Base-by-base conservation (phyloP, 331 rosid species). In the Quercus phellos region DNA sequence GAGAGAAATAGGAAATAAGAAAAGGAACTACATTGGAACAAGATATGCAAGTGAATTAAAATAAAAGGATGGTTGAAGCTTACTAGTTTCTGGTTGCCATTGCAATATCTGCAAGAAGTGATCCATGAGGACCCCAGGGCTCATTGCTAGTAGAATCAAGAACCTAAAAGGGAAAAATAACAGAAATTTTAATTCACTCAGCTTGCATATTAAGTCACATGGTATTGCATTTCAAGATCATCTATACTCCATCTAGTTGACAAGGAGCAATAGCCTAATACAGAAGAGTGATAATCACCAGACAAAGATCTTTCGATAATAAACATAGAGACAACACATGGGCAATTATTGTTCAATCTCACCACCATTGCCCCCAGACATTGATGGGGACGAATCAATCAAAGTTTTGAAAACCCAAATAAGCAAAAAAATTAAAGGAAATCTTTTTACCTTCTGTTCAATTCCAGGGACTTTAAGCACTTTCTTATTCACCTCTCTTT, bases 91-190 rank as follows among this genome's bases (percentile, higher is more conserved):
- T 87, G 74, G 88, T 83, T 5, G 97, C 95, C 72, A 75, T 84
- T 55, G 97, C 98, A 83, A 93, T 90, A 79, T 93, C 96, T 24
- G 97, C 93, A 76, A 93, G 97, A 87, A 93, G 89, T 58, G 97
- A 77, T 79, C 97, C 98, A 86, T 93, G 98, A 68, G 98, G 98
- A 79, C 98, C 97, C 98, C 98, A 93, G 53, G 99, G 94, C 79
- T 95, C 98, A 83, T 95, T 95, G 92, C 98, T 95, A 66, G 99
- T 95, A 82, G 99, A 81, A 91, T 95, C 99, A 72, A 95, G 96
- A 90, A 95, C 93, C 99, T 95, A 82, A 61, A 78, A 74, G 21
- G 34, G 53, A 53, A 77, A 72, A 68, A 12, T 54, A 55, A 71
- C 17, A 69, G 13, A 75, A 64, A 19, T 22, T 54, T 43, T 61